phyloP scores from a whole-genome alignment of 345 rosid species.

The Arabis alpina region DNA sequence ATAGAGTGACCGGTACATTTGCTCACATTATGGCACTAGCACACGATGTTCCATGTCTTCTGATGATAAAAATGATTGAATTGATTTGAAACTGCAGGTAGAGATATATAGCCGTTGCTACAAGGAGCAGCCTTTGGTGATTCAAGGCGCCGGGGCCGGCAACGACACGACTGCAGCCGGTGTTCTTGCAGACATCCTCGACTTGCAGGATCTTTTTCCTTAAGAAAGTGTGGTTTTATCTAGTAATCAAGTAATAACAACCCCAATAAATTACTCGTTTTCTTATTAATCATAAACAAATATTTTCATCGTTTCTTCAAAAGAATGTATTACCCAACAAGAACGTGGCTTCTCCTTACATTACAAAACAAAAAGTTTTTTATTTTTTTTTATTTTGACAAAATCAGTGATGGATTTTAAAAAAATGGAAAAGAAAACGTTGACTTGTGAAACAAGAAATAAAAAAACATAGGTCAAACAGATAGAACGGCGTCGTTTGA shows the following conservation, averaged over 20 bases:
- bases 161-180: conserved; percentile 96
- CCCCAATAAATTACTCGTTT: no score
- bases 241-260: neutral
- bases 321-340: neutral
- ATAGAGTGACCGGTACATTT: neutral
- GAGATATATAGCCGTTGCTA: conserved; percentile 89
- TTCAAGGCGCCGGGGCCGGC: conserved; percentile 99
- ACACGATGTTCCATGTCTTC: neutral
- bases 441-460: neutral
- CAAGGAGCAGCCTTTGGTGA: conserved; percentile 74
- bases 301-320: neutral
- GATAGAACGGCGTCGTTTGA: conserved; percentile 28
- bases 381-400: no score
- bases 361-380: neutral
- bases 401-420: no score
- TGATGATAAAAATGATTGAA: neutral
- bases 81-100: conserved; percentile 53
- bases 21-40: neutral
- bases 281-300: no score
- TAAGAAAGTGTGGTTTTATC: conserved; percentile 14
- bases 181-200: conserved; percentile 87
- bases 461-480: conserved; percentile 10
- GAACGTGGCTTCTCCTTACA: conserved; percentile 29
- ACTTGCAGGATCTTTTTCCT: conserved; percentile 80
- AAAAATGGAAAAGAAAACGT: neutral